Evolutionary conservation across 192 early-diverging fungal genomes (phyloP).

Genomic region (Phlyctochytrium planicorne): DNA sequence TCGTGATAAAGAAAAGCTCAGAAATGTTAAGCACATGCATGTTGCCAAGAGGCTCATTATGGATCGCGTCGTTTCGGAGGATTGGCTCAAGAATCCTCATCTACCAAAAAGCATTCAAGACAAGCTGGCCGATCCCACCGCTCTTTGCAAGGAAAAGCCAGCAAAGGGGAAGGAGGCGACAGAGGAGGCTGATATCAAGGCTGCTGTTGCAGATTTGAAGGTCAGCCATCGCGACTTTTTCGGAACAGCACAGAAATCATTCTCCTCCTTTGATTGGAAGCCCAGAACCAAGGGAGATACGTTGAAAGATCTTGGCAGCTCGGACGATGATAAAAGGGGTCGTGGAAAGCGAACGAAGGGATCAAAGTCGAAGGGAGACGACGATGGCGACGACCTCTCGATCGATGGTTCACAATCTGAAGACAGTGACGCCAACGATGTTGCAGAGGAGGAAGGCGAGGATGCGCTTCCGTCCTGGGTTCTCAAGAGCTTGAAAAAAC

Average conservation of each 20-base stretch:
- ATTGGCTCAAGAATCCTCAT: slow-evolving; percentile 5
- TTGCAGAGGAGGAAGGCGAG: neutral
- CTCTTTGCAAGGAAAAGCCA: neutral
- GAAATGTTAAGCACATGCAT: slow-evolving; percentile 5
- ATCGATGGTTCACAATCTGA: neutral
- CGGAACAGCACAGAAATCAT: neutral
- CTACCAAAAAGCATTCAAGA: neutral
- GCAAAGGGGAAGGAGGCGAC: neutral
- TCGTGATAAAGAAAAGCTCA: neutral
- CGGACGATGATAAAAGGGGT: neutral
- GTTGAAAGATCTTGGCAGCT: neutral
- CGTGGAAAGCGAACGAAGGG: neutral
- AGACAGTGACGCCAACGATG: neutral
- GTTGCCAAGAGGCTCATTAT: slow-evolving; percentile 1
- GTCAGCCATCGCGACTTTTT: neutral
- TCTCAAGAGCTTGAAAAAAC: neutral
- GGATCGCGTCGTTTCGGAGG: slow-evolving; percentile 1
- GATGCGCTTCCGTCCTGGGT: neutral
- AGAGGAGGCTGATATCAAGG: neutral
- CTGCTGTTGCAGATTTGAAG: neutral
- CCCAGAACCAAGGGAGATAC: slow-evolving; percentile 5
- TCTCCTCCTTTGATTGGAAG: slow-evolving; percentile 7
- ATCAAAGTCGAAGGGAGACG: neutral
- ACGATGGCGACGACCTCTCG: neutral
- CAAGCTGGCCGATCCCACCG: neutral